Evolutionary conservation across 2,329 filamentous ascomycete genomes (phyloP).

Genomic region (Paraphaeosphaeria minitans): DNA sequence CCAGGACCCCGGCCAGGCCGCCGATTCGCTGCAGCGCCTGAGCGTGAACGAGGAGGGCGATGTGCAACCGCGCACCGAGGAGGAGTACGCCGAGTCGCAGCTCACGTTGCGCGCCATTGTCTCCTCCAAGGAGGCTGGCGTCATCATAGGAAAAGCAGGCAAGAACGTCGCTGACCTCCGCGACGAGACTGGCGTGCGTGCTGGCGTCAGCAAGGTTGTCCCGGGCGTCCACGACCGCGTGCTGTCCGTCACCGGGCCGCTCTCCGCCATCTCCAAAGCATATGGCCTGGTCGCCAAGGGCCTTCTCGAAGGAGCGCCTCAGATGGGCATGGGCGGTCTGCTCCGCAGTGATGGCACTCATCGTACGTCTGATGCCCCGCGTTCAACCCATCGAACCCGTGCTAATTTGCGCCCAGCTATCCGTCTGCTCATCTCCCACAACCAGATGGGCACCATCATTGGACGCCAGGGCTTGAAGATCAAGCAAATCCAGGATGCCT

Average conservation of each 20-base stretch:
- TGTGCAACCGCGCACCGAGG: slow-evolving; percentile 85
- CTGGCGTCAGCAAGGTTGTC: slow-evolving; percentile 98
- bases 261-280: slow-evolving; percentile 86
- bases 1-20: slow-evolving; percentile 45
- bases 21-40: slow-evolving; percentile 50
- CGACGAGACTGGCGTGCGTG: slow-evolving; percentile 97
- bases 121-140: slow-evolving; percentile 96
- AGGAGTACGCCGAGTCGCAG: slow-evolving; percentile 92
- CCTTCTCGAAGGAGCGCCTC: slow-evolving; percentile 87
- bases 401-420: slow-evolving; percentile 67
- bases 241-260: slow-evolving; percentile 88
- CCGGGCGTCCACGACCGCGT: slow-evolving; percentile 97
- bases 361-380: slow-evolving; percentile 65
- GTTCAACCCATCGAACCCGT: not conserved
- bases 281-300: slow-evolving; percentile 93
- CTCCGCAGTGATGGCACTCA: slow-evolving; percentile 85
- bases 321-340: slow-evolving; percentile 94
- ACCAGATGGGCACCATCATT: slow-evolving; percentile 99
- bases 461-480: slow-evolving; percentile 96
- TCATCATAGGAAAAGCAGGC: slow-evolving; percentile 98
- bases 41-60: slow-evolving; percentile 68
- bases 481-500: slow-evolving; percentile 98
- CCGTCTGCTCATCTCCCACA: slow-evolving; percentile 97
- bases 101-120: slow-evolving; percentile 96
- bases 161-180: slow-evolving; percentile 98